Evolutionary conservation across 768 basidiomycete genomes (phyloP), one percentile per base, ranked within the genome.

Genomic region (Amanita thiersii): DNA sequence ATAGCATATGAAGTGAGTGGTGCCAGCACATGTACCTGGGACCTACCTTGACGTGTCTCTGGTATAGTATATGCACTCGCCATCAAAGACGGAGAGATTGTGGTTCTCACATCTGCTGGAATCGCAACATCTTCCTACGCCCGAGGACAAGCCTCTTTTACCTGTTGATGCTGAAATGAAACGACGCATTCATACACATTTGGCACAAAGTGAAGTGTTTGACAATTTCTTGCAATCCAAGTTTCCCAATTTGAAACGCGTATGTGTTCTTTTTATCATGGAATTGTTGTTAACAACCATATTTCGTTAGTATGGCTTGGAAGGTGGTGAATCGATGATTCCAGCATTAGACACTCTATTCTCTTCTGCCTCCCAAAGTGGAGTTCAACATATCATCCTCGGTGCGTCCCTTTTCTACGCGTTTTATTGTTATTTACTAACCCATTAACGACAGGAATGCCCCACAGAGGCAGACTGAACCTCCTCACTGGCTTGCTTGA

Each of bases 291-390:
- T 20, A 32, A n/a, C 3, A 18, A 28, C 26, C 17, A 29, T 20
- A 14, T 15, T 41, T 14, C 46, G 48, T 15, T 73, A 88, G 53
- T 89, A 89, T 58, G 90, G 87, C 0, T 69, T 93, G 26, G 91
- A 96, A 59, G 92, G 92, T 2, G 92, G 85, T 1, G 92, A 94
- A 63, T 89, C 87, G 2, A 93, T 94, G 91, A 61, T 96, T 18
- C 85, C 89, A 3, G 91, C 89, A 1, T 64, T 94, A 2, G 87
- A 92, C 46, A 66, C 76, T 0, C 58, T 96, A 12, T 88, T 96
- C 51, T 63, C 69, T 0, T 66, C 73, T 2, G 81, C 88, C 5
- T 72, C 86, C 2, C 60, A 65, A 51, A 73, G 76, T 32, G 83
- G 81, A 4, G 68, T 87, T 28, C 73, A 69, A 26, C 76, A 86